Percentiles rank a stretch among this genome's conserved stretches.
Conservation (phyloP, 805 yeast species). For the Candida nemodendra region DNA sequence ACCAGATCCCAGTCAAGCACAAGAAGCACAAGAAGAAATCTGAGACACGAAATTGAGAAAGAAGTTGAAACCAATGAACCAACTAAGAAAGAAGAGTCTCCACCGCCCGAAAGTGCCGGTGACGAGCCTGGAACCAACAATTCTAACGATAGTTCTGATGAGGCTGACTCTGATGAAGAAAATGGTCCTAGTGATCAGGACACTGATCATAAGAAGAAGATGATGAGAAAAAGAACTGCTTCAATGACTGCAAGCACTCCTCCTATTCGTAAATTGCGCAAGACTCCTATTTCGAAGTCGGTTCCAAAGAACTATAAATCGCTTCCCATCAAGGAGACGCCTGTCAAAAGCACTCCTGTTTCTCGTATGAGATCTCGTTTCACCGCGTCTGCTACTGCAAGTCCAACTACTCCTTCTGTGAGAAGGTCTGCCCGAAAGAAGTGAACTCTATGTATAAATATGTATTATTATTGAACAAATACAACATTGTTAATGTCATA, state of each 20-base stretch:
- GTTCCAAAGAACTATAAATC: constrained; percentile 11
- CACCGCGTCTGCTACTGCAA: constrained; percentile 5
- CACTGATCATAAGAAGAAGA: constrained; percentile 4
- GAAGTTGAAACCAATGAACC: constrained; percentile 8
- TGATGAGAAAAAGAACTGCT: constrained; percentile 13
- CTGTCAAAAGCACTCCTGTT: constrained; percentile 15
- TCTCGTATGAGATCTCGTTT: constrained; percentile 6
- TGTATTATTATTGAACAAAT: background rate
- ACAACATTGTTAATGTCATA: background rate
- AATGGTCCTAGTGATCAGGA: constrained; percentile 4
- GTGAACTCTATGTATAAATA: constrained; percentile 1
- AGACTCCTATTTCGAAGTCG: constrained; percentile 16
- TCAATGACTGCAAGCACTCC: constrained; percentile 11
- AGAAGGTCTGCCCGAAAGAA: constrained; percentile 23
- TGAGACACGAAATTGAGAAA: constrained; percentile 14
- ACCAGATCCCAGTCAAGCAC: constrained; percentile 10
- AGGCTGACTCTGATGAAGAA: constrained; percentile 6
- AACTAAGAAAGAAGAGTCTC: constrained; percentile 6
- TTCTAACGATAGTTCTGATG: constrained; percentile 3
- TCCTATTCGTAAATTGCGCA: constrained; percentile 17
- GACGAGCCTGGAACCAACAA: constrained; percentile 6
- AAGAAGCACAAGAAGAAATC: constrained; percentile 19
- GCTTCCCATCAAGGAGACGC: constrained; percentile 9
- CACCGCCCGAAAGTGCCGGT: constrained; percentile 5
- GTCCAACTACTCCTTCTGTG: constrained; percentile 21